Evolutionary conservation across 2,329 filamentous ascomycete species (phyloP).

Genomic region (Aureobasidium zeae): DNA sequence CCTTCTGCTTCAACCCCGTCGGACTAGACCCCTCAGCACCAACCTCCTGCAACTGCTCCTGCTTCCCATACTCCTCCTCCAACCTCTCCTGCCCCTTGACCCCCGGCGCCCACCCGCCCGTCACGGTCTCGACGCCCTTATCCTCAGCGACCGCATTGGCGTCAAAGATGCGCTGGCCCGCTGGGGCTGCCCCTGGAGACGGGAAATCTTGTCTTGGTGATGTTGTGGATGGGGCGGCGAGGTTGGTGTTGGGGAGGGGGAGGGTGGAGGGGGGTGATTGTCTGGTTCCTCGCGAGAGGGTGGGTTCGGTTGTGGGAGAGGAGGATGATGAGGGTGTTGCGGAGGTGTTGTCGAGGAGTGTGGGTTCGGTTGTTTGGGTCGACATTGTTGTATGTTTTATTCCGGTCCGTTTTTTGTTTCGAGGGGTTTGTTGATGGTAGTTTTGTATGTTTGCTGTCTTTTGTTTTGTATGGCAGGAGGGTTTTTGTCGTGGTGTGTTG

Average conservation of each 20-base stretch:
- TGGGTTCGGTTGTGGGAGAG: neutral
- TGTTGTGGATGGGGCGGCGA: neutral
- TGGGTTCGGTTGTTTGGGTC: constrained; percentile 8
- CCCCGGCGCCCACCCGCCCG: constrained; percentile 7
- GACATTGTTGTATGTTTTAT: constrained; percentile 10
- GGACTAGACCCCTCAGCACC: neutral
- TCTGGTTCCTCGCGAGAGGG: constrained; percentile 1
- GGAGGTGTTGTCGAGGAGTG: constrained; percentile 1
- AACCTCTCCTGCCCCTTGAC: constrained; percentile 2
- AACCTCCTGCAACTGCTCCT: no score
- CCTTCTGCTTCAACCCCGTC: constrained; percentile 8
- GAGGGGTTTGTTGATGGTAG: neutral
- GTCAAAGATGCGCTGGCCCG: constrained; percentile 15
- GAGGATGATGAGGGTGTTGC: constrained; percentile 1
- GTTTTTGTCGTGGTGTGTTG: no score
- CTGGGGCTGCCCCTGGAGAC: constrained; percentile 12
- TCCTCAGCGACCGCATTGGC: constrained; percentile 14
- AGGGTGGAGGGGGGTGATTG: constrained; percentile 1
- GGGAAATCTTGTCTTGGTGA: constrained; percentile 13
- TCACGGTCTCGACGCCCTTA: constrained; percentile 10
- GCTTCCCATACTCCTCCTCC: constrained; percentile 7
- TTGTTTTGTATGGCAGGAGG: no score
- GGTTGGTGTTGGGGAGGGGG: neutral
- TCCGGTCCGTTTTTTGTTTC: no score
- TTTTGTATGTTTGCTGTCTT: neutral